Conservation (phyloP, 257 asterid species). For the Leonotis leonurus region DNA sequence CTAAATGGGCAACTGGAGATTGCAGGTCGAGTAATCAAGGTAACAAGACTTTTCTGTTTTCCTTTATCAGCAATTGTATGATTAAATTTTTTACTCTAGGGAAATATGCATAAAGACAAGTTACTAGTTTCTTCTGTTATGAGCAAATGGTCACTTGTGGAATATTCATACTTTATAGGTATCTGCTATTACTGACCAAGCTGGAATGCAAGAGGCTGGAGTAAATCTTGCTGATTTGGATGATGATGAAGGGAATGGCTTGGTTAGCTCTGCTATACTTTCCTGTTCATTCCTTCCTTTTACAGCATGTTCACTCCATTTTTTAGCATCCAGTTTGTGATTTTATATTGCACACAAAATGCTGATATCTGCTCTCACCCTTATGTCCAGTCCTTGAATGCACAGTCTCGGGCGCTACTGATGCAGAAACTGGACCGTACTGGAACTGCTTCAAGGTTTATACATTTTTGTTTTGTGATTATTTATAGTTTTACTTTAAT, state of each 20-base stretch:
- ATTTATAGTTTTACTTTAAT: background rate
- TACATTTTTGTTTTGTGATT: background rate
- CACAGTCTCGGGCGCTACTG: slow-evolving; percentile 51
- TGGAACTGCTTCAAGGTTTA: slow-evolving; percentile 50
- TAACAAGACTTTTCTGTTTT: slow-evolving; percentile 8
- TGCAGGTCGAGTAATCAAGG: slow-evolving; percentile 65
- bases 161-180: slow-evolving; percentile 38
- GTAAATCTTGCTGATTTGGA: slow-evolving; percentile 57
- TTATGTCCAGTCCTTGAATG: slow-evolving; percentile 54
- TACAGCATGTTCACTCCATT: background rate
- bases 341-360: slow-evolving; percentile 7
- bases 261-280: slow-evolving; percentile 40
- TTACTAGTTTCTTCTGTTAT: background rate
- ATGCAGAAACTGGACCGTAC: slow-evolving; percentile 63
- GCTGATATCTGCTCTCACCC: slow-evolving; percentile 16
- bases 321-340: slow-evolving; percentile 1
- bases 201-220: slow-evolving; percentile 49
- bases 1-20: slow-evolving; percentile 62
- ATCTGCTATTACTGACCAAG: slow-evolving; percentile 58
- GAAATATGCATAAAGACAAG: slow-evolving; percentile 7
- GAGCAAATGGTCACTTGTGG: background rate
- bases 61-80: background rate
- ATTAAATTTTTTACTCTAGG: background rate
- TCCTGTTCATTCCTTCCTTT: background rate
- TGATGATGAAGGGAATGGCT: slow-evolving; percentile 53